A percentile compares a stretch with the other conserved stretches of the same genome.
Evolutionary conservation across 1,139 yeast genomes (phyloP).

Genomic region (Maudiozyma humilis): DNA sequence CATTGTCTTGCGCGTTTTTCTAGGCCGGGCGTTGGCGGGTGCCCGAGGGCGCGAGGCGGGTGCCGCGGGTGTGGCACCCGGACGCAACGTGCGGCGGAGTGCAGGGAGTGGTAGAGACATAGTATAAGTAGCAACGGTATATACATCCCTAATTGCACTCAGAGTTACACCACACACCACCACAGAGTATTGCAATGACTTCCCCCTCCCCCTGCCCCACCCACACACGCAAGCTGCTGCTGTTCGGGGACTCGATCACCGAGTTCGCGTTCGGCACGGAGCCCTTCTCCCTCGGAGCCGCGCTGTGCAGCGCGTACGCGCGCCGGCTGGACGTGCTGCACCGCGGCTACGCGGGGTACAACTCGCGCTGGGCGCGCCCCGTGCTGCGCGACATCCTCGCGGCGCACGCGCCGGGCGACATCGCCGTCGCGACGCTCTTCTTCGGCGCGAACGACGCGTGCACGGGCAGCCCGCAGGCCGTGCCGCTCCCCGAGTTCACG

Average conservation of each 20-base stretch:
- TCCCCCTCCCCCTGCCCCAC: not conserved
- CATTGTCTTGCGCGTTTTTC: too few relatives aligned
- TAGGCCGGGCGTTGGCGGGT: too few relatives aligned
- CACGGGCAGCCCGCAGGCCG: conserved; percentile 43
- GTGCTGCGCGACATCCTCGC: conserved; percentile 43
- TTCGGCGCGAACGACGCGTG: conserved; percentile 74
- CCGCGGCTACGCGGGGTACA: conserved; percentile 60
- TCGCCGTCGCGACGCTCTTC: conserved; percentile 48
- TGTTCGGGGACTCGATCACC: conserved; percentile 68
- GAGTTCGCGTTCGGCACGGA: conserved; percentile 39
- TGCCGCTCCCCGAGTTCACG: conserved; percentile 41
- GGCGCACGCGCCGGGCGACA: conserved; percentile 37
- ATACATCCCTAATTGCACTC: too few relatives aligned
- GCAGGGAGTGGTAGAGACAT: too few relatives aligned
- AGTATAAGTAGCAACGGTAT: too few relatives aligned
- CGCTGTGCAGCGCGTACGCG: conserved; percentile 40
- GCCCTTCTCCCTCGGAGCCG: conserved; percentile 44
- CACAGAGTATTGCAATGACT: not conserved
- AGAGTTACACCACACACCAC: too few relatives aligned
- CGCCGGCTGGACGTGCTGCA: conserved; percentile 49
- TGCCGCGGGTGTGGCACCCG: too few relatives aligned
- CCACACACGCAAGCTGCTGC: conserved; percentile 22
- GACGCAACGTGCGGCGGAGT: too few relatives aligned
- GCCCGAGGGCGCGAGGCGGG: too few relatives aligned
- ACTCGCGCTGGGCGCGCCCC: conserved; percentile 41